phyloP scores from a whole-genome alignment of 225 moss, liverwort and hornwort genomes.

The Pleurozium schreberi region DNA sequence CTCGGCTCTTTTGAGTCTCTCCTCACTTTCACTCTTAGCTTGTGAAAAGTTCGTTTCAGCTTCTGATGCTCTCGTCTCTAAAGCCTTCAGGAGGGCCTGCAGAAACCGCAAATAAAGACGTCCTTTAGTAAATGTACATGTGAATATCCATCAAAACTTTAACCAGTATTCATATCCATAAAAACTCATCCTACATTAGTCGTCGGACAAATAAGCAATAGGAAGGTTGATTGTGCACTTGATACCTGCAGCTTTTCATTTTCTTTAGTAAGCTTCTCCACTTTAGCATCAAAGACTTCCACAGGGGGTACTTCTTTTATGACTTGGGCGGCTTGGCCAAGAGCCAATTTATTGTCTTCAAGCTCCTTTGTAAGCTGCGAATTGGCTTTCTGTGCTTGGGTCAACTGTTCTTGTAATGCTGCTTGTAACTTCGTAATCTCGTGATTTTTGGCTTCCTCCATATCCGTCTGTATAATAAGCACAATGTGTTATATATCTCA shows the following conservation, averaged over 20 bases:
- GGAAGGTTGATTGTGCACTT: slow-evolving; percentile 7
- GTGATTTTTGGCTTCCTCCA: slow-evolving; percentile 82
- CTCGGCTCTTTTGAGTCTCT: slow-evolving; percentile 65
- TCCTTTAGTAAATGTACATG: background rate
- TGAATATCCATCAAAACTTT: background rate
- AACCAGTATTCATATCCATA: background rate
- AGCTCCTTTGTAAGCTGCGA: slow-evolving; percentile 61
- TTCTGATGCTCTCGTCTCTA: slow-evolving; percentile 52
- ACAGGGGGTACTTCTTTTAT: slow-evolving; percentile 74
- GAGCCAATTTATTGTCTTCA: slow-evolving; percentile 60
- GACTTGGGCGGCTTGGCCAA: slow-evolving; percentile 79
- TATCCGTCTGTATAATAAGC: slow-evolving; percentile 48
- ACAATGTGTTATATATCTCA: background rate
- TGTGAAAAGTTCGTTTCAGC: slow-evolving; percentile 46
- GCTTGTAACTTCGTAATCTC: slow-evolving; percentile 74
- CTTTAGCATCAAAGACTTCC: slow-evolving; percentile 85
- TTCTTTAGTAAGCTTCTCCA: slow-evolving; percentile 69
- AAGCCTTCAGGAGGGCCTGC: slow-evolving; percentile 47
- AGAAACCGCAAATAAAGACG: background rate
- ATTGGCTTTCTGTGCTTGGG: slow-evolving; percentile 56
- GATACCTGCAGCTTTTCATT: slow-evolving; percentile 63
- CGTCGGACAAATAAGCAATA: background rate
- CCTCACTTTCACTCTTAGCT: slow-evolving; percentile 74
- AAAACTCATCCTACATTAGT: background rate
- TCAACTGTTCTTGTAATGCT: slow-evolving; percentile 59